phyloP scores from a whole-genome alignment of 257 asterid genomes.

The Solanum bukasovii region DNA sequence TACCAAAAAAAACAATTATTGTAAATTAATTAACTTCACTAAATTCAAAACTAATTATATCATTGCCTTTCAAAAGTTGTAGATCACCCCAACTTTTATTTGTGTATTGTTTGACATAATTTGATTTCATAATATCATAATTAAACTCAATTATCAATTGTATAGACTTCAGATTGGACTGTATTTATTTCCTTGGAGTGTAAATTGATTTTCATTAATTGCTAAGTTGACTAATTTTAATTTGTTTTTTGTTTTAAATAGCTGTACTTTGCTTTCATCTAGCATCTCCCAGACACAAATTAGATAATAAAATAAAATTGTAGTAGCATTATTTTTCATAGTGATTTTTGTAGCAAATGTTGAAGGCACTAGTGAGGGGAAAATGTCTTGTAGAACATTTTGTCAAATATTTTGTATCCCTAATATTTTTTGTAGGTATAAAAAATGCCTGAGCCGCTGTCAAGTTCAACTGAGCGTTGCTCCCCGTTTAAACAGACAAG shows the following conservation, averaged over 20 bases:
- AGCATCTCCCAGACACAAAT: neutral
- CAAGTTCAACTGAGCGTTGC: neutral
- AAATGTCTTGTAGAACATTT: neutral
- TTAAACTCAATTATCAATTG: neutral
- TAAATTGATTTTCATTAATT: neutral
- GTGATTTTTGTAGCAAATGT: neutral
- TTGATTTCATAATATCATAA: neutral
- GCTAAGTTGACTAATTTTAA: neutral
- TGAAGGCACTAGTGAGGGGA: neutral
- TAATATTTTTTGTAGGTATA: neutral
- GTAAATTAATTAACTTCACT: neutral
- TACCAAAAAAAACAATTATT: neutral
- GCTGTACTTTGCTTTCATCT: neutral
- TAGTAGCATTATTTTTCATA: neutral
- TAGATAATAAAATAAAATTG: neutral
- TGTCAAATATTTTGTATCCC: neutral
- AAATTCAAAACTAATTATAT: neutral
- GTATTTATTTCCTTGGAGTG: neutral
- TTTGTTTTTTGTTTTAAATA: neutral
- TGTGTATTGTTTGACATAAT: neutral
- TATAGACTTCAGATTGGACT: neutral
- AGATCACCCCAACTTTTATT: neutral
- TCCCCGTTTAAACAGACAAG: neutral
- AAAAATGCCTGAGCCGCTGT: neutral
- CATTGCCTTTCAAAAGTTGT: neutral